A percentile compares a stretch with the other conserved stretches of the same genome.
Conservation (phyloP, 257 asterid species). For the Mentha longifolia region DNA sequence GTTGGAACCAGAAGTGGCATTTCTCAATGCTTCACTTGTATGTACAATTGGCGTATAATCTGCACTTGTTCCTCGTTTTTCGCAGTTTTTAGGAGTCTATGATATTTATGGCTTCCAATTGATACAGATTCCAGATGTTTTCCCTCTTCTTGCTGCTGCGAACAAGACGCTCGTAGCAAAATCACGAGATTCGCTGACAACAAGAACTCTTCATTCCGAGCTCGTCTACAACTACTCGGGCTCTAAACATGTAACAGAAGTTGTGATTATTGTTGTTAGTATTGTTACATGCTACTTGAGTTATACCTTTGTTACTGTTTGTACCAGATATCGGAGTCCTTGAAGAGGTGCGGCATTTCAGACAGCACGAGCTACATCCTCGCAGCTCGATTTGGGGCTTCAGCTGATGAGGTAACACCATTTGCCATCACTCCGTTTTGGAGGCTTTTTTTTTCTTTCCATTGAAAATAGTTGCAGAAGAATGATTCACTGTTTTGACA, state of each 20-base stretch:
- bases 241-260: slow-evolving; percentile 74
- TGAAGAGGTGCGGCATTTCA: slow-evolving; percentile 88
- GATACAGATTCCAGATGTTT: slow-evolving; percentile 78
- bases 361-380: slow-evolving; percentile 78
- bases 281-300: slow-evolving; percentile 22
- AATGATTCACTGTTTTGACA: slow-evolving; percentile 29
- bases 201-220: slow-evolving; percentile 93
- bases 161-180: slow-evolving; percentile 71
- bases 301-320: background rate
- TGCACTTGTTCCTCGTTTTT: background rate
- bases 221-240: slow-evolving; percentile 94
- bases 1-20: slow-evolving; percentile 82
- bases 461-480: too few species aligned
- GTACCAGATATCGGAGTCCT: slow-evolving; percentile 81
- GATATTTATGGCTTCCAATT: slow-evolving; percentile 12
- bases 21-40: slow-evolving; percentile 89
- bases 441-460: slow-evolving; percentile 15
- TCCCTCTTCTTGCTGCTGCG: slow-evolving; percentile 93
- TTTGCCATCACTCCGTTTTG: background rate
- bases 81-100: background rate
- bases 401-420: slow-evolving; percentile 68
- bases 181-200: slow-evolving; percentile 70
- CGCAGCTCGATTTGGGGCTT: slow-evolving; percentile 83
- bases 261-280: slow-evolving; percentile 14
- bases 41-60: slow-evolving; percentile 35